Conservation (phyloP, 805 yeast species). For the Hanseniaspora mollemarum region DNA sequence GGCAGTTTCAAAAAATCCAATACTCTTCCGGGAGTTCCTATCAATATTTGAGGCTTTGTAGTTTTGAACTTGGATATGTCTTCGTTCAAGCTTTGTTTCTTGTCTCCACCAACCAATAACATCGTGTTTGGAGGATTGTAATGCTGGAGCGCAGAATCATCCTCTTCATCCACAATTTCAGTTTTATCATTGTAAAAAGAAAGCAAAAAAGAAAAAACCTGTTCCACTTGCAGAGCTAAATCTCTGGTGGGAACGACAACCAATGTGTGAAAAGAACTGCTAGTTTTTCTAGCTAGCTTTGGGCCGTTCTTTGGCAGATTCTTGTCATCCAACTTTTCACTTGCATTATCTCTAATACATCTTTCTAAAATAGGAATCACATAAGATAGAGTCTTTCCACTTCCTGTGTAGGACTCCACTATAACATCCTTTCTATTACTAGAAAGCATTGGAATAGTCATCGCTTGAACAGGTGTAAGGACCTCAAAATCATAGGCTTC, state of each 20-base stretch:
- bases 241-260: constrained; percentile 61
- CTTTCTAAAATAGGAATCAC: constrained; percentile 71
- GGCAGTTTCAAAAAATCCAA: constrained; percentile 55
- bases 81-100: constrained; percentile 50
- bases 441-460: constrained; percentile 74
- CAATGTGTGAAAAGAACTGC: constrained; percentile 61
- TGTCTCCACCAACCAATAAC: constrained; percentile 46
- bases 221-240: constrained; percentile 56
- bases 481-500: constrained; percentile 58
- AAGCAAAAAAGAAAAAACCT: constrained; percentile 52
- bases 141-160: constrained; percentile 21
- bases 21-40: constrained; percentile 89
- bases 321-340: constrained; percentile 13
- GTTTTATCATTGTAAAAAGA: constrained; percentile 39
- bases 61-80: constrained; percentile 52
- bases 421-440: constrained; percentile 79
- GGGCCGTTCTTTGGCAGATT: constrained; percentile 28
- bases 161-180: neutral
- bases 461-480: constrained; percentile 97
- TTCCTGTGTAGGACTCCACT: constrained; percentile 94
- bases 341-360: constrained; percentile 30
- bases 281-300: constrained; percentile 29
- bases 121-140: constrained; percentile 35
- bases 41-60: constrained; percentile 56
- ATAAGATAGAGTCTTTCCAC: constrained; percentile 94